Base-by-base conservation (phyloP, 1,139 yeast genomes). In the Nakaseomyces delphensis region DNA sequence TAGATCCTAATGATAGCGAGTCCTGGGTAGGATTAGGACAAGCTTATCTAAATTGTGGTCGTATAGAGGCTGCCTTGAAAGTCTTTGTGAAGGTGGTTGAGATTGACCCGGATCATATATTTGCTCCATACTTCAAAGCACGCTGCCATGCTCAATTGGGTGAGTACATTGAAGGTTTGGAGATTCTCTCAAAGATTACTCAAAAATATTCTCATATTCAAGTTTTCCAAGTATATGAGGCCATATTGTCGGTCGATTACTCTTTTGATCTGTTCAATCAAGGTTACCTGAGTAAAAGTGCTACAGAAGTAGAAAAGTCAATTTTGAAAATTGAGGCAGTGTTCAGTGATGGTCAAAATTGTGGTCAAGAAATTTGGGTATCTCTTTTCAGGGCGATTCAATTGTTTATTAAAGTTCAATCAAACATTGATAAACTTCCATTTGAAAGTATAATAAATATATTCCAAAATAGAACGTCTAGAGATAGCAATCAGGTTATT, bases 21-120 rank as follows among this genome's bases (percentile, higher is more conserved):
- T 80, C 95, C 10, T 89, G 97, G 97, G 70, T 83, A 20, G 96
- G 96, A 0, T 68, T 91, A 30, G 98, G 98, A 16, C 98, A 93
- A 60, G 93, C 96, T 0, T 91, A 91, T 59, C 70, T 73, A 45
- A 76, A 79, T 37, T 77, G 94, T 62, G 98, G 98, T 4, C 72
- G 96, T 48, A 68, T 80, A 39, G 91, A 83, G 46, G 95, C 97
- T 2, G 86, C 96, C 0, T 71, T 75, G 7, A 87, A 83, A 57
- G 96, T 93, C 1, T 84, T 87, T 54, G 70, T 68, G 31, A 78
- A 79, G 47, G 86, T 91, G 0, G 56, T 75, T 33, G 66, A 69
- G 19, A 53, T 83, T 14, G 74, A 75, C 28, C 68, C 75, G 0
- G 54, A 59, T 1, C 73, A 71, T 47, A 77, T 85, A 81, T 71